Base-by-base conservation (phyloP, 805 yeast species). In the Cyberlindnera bimundalis region DNA sequence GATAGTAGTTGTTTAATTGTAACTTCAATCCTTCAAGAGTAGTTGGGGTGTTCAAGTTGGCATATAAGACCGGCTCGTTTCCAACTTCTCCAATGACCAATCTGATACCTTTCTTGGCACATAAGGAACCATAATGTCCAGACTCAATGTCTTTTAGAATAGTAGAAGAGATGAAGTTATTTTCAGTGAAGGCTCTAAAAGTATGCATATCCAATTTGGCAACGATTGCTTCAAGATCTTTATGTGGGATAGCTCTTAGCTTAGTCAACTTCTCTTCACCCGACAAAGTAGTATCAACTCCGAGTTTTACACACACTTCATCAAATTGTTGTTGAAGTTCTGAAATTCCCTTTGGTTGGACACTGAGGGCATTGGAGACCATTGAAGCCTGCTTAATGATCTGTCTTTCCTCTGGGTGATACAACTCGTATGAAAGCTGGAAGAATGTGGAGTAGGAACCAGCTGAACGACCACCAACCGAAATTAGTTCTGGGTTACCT, bases 401-500 rank as follows among this genome's bases (percentile, higher is more conserved):
- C 49, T 67, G 73, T 15, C 46, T 36, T 5, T 35, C 70, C 24
- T 65, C 59, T 8, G 69, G 68, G 40, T 69, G 65, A 45, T 69
- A 69, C 17, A 66, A 18, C 43, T 68, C 73, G 48, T 68, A 68
- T 1, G 65, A 65, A 20, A 68, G 41, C 46, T 70, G 74, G 48
- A 62, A 66, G 36, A 65, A 64, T 3, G 71, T 60, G 13, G 70
- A 64, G 41, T 66, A 62, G n/a, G 71, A 61, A 4, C 79, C 80
- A 5, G 78, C 75, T 29, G 71, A 63, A 34, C 72, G 62, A 7
- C 79, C 79, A 24, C 68, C 63, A 29, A 72, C 58, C 0, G 77
- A 66, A 27, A 75, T 62, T 33, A 59, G 54, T n/a, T 56, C 58
- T 0, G 68, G 59, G 48, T 74, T 67, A 19, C 78, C 79, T 13